These are phyloP conservation scores for Microcyclosporella mali DNA, from an alignment of 2,329 filamentous ascomycete genomes.

Conservation along the genomic window DNA sequence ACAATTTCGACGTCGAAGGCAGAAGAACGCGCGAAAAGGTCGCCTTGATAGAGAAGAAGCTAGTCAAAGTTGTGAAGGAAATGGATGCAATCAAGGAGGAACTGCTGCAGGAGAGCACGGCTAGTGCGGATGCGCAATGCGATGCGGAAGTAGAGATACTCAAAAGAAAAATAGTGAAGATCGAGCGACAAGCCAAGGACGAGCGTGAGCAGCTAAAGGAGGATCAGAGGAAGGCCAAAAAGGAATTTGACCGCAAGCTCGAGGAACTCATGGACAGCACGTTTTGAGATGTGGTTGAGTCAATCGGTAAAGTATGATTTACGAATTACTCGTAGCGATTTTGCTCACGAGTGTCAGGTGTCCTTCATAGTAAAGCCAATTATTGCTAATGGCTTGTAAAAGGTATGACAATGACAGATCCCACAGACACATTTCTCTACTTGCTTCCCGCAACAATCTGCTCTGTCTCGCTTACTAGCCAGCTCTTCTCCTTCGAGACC, in stretches of 20 bases:
- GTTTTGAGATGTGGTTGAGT: background rate
- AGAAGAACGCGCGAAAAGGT: slow-evolving; percentile 8
- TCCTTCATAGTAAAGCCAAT: no score
- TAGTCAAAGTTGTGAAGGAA: slow-evolving; percentile 14
- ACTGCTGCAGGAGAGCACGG: slow-evolving; percentile 9
- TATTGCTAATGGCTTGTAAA: background rate
- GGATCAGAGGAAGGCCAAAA: slow-evolving; percentile 12
- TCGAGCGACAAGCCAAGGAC: slow-evolving; percentile 13
- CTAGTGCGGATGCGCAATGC: slow-evolving; percentile 7
- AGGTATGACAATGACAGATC: background rate
- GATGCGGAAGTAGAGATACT: slow-evolving; percentile 15
- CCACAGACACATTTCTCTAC: background rate
- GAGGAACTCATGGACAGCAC: slow-evolving; percentile 11
- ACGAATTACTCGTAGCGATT: background rate
- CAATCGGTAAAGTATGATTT: background rate
- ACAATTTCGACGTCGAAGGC: background rate
- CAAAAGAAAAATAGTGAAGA: slow-evolving; percentile 12
- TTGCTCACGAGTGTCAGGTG: no score
- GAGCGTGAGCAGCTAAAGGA: slow-evolving; percentile 16
- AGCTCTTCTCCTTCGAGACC: no score
- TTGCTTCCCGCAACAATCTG: background rate
- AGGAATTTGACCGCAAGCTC: slow-evolving; percentile 18
- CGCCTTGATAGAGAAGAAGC: slow-evolving; percentile 11
- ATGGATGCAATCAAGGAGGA: slow-evolving; percentile 15
- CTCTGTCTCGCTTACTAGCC: no score